phyloP scores from a whole-genome alignment of 345 rosid species.

The Nephelium lappaceum region DNA sequence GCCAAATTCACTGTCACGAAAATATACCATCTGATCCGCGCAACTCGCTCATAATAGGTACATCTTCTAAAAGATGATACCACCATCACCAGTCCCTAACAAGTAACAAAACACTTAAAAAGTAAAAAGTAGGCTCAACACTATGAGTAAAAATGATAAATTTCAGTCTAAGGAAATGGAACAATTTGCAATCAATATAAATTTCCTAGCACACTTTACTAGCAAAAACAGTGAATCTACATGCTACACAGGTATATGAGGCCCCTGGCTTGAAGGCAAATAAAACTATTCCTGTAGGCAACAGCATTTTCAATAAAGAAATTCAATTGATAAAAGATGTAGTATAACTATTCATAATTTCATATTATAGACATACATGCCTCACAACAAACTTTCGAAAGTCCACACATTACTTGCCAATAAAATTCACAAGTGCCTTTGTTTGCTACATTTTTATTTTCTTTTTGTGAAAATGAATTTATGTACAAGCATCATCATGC shows the following conservation, averaged over 20 bases:
- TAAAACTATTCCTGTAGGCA: neutral
- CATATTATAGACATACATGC: neutral
- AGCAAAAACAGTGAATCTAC: neutral
- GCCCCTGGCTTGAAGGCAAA: neutral
- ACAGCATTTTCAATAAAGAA: neutral
- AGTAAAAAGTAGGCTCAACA: neutral
- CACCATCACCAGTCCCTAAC: neutral
- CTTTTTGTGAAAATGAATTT: no score
- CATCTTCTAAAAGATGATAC: neutral
- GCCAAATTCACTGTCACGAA: neutral
- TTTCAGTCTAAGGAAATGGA: neutral
- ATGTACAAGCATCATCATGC: neutral
- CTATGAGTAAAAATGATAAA: neutral
- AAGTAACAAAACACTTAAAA: neutral
- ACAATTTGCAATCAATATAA: neutral
- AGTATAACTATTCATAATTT: neutral
- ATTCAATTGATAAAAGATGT: neutral
- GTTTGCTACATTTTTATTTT: no score
- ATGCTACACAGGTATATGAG: neutral
- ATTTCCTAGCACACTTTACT: neutral
- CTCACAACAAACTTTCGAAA: neutral
- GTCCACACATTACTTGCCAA: neutral
- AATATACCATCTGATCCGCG: neutral
- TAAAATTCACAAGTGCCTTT: neutral
- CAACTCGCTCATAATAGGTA: neutral